Base-by-base conservation (phyloP, 106 monocot species). In the Allium cepa region DNA sequence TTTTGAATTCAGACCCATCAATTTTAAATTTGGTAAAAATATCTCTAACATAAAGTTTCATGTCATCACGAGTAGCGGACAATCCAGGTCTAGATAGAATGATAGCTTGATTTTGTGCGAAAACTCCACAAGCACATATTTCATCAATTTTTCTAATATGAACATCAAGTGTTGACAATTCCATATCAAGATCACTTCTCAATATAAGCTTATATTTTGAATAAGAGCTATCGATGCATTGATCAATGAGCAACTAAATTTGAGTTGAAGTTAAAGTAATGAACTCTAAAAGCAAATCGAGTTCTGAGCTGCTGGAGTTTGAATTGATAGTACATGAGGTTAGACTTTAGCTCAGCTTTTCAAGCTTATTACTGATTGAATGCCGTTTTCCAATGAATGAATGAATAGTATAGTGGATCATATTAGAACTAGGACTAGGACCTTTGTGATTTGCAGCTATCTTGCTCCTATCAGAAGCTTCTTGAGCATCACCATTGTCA, bases 21-120 rank as follows among this genome's bases (percentile, higher is more conserved):
- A 79, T 81, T 56, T 47, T 79, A 11, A 79, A 70, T 58, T 84
- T 69, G 10, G 79, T 63, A 17, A 84, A 64, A 11, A 88, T 60
- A 53, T 88, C 88, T 49, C 69, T 76, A 9, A 79, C 68, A 72
- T 88, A 88, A 80, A 84, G 79, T 70, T 77, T 76, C 72, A 84
- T 69, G 73, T 84, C 81, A 52, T 88, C 84, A 7, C 81, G 62
- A 56, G 64, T 71, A 16, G 84, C 78, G 6, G 69, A 76, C 17
- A 16, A n/a, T 8, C 60, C 59, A 8, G 88, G 88, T 71, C 68
- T 79, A 18, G 79, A 77, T 8, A 83, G 76, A 14, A 88, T 66
- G 11, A 88, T 84, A 0, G 88, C 81, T 10, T 46, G 36, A 16
- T 70, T 70, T 17, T 71, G 55, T 13, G 62, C 56, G 8, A 72